These are phyloP conservation scores for Paramecium biaurelia DNA, from an alignment of 73 alveolate species.

Conservation along the genomic window DNA sequence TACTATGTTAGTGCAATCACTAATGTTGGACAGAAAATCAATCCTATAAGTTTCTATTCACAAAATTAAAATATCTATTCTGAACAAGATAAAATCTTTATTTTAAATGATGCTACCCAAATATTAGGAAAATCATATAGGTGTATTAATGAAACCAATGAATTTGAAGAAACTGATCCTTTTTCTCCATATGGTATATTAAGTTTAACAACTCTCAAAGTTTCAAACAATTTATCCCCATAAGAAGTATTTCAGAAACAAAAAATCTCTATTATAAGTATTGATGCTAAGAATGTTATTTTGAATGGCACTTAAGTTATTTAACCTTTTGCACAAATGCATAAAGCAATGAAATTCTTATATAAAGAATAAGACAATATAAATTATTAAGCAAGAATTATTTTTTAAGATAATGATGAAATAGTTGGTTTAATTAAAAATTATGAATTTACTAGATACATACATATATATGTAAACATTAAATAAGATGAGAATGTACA, in stretches of 20 bases:
- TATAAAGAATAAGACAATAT: slow-evolving; percentile 1
- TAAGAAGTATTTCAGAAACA: neutral
- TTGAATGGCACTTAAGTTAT: neutral
- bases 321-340: slow-evolving; percentile 51
- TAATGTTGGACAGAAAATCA: neutral
- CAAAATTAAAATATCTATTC: neutral
- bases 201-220: neutral
- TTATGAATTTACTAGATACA: neutral
- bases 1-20: neutral
- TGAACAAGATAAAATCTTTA: neutral
- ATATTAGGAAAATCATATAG: slow-evolving; percentile 37
- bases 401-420: slow-evolving; percentile 14
- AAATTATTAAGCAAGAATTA: neutral
- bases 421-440: neutral
- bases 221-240: neutral
- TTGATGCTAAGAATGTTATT: neutral
- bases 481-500: neutral
- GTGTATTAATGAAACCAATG: neutral
- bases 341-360: slow-evolving; percentile 30
- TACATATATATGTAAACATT: neutral
- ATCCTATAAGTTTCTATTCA: neutral
- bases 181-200: slow-evolving; percentile 46
- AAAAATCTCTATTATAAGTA: neutral
- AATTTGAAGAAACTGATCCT: neutral
- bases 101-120: slow-evolving; percentile 6